Evolutionary conservation across 305 asterid species (phyloP).

Genomic region (Fraxinus greggii): DNA sequence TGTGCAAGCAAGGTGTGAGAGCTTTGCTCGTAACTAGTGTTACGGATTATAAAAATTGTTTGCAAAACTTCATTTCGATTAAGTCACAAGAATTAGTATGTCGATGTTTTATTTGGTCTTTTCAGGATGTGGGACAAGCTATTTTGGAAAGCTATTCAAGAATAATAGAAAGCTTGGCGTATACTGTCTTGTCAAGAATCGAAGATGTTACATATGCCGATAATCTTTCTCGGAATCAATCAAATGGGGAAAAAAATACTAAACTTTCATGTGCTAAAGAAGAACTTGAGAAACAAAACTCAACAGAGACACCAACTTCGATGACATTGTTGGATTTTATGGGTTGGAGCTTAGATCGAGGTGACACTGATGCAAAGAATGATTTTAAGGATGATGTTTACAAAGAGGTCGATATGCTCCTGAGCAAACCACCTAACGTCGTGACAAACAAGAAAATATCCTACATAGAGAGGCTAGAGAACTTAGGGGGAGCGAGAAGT

Average conservation of each 20-base stretch:
- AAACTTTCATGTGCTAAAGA: constrained; percentile 32
- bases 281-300: constrained; percentile 31
- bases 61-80: not conserved
- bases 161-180: constrained; percentile 83
- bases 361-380: constrained; percentile 38
- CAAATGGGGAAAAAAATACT: constrained; percentile 29
- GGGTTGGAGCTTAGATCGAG: constrained; percentile 53
- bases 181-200: constrained; percentile 69
- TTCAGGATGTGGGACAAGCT: constrained; percentile 92
- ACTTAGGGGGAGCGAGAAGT: constrained; percentile 57
- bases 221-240: constrained; percentile 34
- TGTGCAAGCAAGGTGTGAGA: not conserved
- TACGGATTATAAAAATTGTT: not conserved
- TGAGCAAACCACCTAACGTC: constrained; percentile 34
- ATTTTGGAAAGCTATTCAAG: constrained; percentile 91
- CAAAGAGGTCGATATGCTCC: constrained; percentile 20
- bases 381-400: constrained; percentile 27
- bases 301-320: constrained; percentile 39
- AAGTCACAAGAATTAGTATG: not conserved
- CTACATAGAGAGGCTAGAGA: constrained; percentile 61
- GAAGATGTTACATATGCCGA: constrained; percentile 79
- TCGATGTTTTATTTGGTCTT: constrained; percentile 12
- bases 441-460: constrained; percentile 47
- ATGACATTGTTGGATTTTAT: constrained; percentile 61
- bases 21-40: not conserved